Base-by-base conservation (phyloP, 305 asterid species). In the Fraxinus dipetala region DNA sequence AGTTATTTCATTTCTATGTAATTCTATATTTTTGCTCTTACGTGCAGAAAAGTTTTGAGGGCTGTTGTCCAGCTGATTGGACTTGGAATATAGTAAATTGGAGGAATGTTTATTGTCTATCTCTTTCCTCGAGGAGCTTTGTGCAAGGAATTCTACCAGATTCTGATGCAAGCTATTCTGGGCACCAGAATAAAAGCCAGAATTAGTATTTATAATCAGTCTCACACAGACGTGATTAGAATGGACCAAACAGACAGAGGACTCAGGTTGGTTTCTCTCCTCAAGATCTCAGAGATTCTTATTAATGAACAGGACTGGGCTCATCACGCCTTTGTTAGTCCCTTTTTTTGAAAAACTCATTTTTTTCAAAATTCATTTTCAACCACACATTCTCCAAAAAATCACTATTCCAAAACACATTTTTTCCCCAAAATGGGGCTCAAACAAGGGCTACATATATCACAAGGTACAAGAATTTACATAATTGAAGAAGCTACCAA, bases 1-100 rank as follows among this genome's bases (percentile, higher is more conserved):
- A 77, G 82, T 76, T 78, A 75, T 84, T 80, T 70, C 91, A 85
- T 79, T 48, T 81, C 81, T 72, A 87, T 84, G 84, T 59, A 87
- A 78, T 79, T 87, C 86, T 78, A 81, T 78, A 77, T 84, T 87
- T 48, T 83, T 89, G 90, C 97, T 92, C 92, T 94, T 91, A 76
- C 77, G 86, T 72, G 90, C 83, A 40, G 90, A 87, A 83, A 81
- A 63, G 67, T 79, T 83, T 85, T 80, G 84, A 79, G n/a, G 54
- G 59, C 86, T 82, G 78, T 87, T 85, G 83, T 79, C 85, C 78
- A 82, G 43, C 84, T 86, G 86, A 80, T 77, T 87, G 86, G 82
- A 82, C 79, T 80, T 84, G 40, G 89, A 90, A 83, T 91, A 87
- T 77, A 72, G 84, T 79, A 82, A 74, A 83, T 83, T 38, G 61